Evolutionary conservation across 192 early-diverging fungal genomes (phyloP).

Genomic region (Podila clonocystis): DNA sequence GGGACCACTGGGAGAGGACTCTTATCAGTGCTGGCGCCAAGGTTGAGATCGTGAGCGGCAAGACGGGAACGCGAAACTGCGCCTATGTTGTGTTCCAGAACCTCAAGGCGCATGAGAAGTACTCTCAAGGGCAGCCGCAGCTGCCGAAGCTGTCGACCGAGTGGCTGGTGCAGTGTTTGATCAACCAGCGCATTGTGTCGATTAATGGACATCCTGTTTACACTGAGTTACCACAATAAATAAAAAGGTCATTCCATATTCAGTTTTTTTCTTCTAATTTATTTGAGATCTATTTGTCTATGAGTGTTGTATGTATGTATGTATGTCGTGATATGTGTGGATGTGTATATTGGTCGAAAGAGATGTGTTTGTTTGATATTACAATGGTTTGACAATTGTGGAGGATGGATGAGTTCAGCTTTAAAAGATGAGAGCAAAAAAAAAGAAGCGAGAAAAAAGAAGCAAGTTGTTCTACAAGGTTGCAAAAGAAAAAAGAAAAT

Average conservation of each 20-base stretch:
- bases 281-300: too few relatives aligned
- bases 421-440: neutral
- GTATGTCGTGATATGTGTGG: too few relatives aligned
- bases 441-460: neutral
- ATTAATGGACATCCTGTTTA: constrained; percentile 19
- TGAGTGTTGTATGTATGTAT: too few relatives aligned
- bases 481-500: neutral
- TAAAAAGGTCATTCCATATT: too few relatives aligned
- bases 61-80: constrained; percentile 15
- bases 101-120: neutral
- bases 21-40: constrained; percentile 27
- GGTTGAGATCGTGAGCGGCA: constrained; percentile 7
- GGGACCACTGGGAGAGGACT: constrained; percentile 1
- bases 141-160: constrained; percentile 14
- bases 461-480: neutral
- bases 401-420: neutral
- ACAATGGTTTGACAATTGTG: too few relatives aligned
- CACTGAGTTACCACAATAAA: too few relatives aligned
- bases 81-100: constrained; percentile 20
- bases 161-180: constrained; percentile 39
- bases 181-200: constrained; percentile 32
- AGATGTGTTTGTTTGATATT: neutral
- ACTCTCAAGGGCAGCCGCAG: neutral
- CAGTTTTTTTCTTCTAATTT: too few relatives aligned
- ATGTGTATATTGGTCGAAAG: too few relatives aligned